Conservation (phyloP, 352 stramenopile genomes). For the Pythium aquatile region DNA sequence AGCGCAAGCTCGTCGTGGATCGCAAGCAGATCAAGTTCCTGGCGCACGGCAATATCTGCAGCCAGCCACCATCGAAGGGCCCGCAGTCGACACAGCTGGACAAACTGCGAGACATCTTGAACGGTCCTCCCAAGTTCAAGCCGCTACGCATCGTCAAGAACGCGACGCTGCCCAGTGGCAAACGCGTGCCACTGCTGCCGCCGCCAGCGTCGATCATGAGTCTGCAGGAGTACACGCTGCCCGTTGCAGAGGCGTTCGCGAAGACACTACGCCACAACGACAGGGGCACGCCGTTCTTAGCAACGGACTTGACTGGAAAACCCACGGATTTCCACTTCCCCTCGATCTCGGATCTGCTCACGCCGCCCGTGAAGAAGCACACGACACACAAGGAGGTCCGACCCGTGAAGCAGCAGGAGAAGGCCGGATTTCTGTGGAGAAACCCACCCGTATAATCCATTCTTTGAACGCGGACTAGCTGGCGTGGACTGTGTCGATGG, state of each 20-base stretch:
- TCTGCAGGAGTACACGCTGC: conserved; percentile 57
- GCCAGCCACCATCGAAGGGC: conserved; percentile 31
- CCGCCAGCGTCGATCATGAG: conserved; percentile 72
- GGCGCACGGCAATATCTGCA: conserved; percentile 83
- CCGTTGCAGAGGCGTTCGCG: conserved; percentile 51
- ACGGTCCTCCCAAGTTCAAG: conserved; percentile 48
- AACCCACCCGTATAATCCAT: conserved; percentile 9
- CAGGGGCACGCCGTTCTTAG: conserved; percentile 33
- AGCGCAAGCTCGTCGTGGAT: conserved; percentile 86
- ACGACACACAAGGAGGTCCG: conserved; percentile 50
- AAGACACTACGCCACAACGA: conserved; percentile 42
- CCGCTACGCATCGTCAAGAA: conserved; percentile 78
- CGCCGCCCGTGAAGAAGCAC: conserved; percentile 58
- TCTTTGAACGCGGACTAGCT: neutral
- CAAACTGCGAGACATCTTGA: conserved; percentile 73
- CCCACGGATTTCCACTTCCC: conserved; percentile 66
- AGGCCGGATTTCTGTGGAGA: conserved; percentile 49
- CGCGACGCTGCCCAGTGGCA: conserved; percentile 72
- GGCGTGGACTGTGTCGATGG: neutral
- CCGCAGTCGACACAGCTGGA: conserved; percentile 67
- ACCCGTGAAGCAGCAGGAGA: conserved; percentile 34
- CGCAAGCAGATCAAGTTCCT: conserved; percentile 82
- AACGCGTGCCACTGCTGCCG: conserved; percentile 53
- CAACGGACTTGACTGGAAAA: conserved; percentile 29
- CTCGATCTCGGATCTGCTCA: conserved; percentile 49